Evolutionary conservation across 2,329 filamentous ascomycete species (phyloP), one percentile per base, ranked within the genome.

Genomic region (Ophiognomonia clavigignenti-juglandacearum): DNA sequence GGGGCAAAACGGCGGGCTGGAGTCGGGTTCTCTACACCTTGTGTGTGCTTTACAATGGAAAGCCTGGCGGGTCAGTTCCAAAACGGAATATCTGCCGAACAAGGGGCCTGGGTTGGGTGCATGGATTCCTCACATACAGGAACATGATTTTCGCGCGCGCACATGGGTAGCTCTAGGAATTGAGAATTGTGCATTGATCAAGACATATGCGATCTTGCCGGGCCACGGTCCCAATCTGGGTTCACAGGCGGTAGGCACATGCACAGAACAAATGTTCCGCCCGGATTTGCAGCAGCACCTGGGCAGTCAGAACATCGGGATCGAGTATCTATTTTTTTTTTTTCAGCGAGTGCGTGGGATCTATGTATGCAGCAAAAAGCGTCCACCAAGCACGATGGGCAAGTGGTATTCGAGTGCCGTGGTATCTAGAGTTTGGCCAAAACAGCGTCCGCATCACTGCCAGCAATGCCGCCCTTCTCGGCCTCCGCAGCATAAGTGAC

Each of bases 401-500:
- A 32, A 39, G 31, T 27, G 36, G 19, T 48, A 27, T 5, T 34
- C 23, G 24, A 26, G 24, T 26, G 24, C 41, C n/a, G 4, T 6
- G n/a, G 18, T 22, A 4, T 45, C 66, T 68, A 81, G 55, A 80
- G 65, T 64, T 76, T 75, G 46, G 74, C 63, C 50, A 81, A 61
- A 41, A 80, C 71, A 48, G 68, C 74, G 51, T 79, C 73, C 46
- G 75, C 77, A 43, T 76, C 72, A 19, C 76, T 77, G 52, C 68
- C 65, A 49, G 68, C 68, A 45, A 73, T 31, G 31, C 47, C 71
- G 57, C 64, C 67, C 42, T 67, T 68, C 43, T 62, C 76, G 22
- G 69, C 65, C 72, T 95, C 88, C 69, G 85, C 86, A 51, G 87
- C 86, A 66, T 95, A 95, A 61, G 72, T 74, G 60, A 95, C 77